Evolutionary conservation across 225 moss, liverwort and hornwort species (phyloP).

Genomic region (Rhytidiadelphus loreus): DNA sequence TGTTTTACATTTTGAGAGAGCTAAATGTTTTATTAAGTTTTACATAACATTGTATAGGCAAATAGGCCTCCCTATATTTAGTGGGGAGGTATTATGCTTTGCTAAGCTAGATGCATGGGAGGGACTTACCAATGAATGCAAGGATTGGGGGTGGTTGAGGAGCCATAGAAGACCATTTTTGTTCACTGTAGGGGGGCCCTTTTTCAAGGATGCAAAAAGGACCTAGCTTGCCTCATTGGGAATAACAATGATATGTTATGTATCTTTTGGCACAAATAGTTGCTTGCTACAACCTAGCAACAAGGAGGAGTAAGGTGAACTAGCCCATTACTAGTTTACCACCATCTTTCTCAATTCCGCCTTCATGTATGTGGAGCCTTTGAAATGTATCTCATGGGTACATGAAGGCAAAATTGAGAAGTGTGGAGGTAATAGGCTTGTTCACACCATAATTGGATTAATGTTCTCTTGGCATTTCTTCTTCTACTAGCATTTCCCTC

Average conservation of each 20-base stretch:
- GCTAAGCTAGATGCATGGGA: too few species aligned
- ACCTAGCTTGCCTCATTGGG: too few species aligned
- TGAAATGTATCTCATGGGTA: neutral
- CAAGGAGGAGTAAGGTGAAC: neutral
- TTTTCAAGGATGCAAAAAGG: too few species aligned
- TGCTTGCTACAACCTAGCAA: neutral
- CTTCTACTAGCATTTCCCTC: fast-evolving
- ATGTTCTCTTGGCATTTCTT: neutral
- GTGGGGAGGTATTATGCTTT: too few species aligned
- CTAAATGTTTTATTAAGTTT: too few species aligned
- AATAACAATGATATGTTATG: neutral
- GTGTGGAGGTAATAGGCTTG: neutral
- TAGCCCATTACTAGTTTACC: neutral
- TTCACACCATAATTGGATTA: neutral
- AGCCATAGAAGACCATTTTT: too few species aligned
- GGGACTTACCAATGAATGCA: too few species aligned
- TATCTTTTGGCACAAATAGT: neutral
- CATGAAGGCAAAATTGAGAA: fast-evolving
- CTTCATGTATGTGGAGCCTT: fast-evolving
- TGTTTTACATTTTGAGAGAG: too few species aligned
- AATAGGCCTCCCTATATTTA: too few species aligned
- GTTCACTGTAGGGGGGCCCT: too few species aligned
- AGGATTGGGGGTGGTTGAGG: too few species aligned
- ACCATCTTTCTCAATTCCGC: fast-evolving
- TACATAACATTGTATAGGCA: too few species aligned